phyloP scores from a whole-genome alignment of 768 basidiomycete species.

The Suillus placidus region DNA sequence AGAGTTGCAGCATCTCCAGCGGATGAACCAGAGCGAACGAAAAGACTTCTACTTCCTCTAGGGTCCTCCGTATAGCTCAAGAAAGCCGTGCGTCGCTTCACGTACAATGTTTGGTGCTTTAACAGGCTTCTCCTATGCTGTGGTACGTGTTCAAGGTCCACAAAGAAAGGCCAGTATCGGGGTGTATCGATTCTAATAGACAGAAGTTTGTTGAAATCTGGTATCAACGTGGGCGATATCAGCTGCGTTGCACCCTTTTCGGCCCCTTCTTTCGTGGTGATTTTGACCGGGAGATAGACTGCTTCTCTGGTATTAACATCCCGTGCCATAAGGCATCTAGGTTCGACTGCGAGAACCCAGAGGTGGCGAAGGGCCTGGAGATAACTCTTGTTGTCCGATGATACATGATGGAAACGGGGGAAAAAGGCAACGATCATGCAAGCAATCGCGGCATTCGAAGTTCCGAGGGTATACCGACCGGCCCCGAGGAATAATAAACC shows the following conservation, averaged over 20 bases:
- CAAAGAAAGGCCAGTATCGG: conserved; percentile 91
- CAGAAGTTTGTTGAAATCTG: conserved; percentile 79
- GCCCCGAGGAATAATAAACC: conserved; percentile 93
- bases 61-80: conserved; percentile 94
- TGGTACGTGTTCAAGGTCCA: conserved; percentile 71
- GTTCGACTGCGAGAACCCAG: conserved; percentile 96
- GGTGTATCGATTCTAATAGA: conserved; percentile 91
- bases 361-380: conserved; percentile 92
- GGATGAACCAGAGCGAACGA: conserved; percentile 84
- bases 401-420: conserved; percentile 78
- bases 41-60: conserved; percentile 87
- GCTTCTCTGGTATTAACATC: conserved; percentile 92
- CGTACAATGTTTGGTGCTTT: conserved; percentile 80
- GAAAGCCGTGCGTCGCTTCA: conserved; percentile 91
- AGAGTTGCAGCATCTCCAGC: conserved; percentile 82
- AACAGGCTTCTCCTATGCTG: conserved; percentile 72
- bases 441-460: conserved; percentile 89
- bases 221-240: conserved; percentile 91
- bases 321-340: conserved; percentile 86
- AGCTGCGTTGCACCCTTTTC: conserved; percentile 71
- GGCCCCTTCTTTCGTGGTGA: conserved; percentile 71
- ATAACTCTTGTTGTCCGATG: conserved; percentile 87
- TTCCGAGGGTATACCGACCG: conserved; percentile 90
- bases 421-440: conserved; percentile 90
- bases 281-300: conserved; percentile 90